Conservation (phyloP, 768 basidiomycete genomes). For the Paxillus involutus region DNA sequence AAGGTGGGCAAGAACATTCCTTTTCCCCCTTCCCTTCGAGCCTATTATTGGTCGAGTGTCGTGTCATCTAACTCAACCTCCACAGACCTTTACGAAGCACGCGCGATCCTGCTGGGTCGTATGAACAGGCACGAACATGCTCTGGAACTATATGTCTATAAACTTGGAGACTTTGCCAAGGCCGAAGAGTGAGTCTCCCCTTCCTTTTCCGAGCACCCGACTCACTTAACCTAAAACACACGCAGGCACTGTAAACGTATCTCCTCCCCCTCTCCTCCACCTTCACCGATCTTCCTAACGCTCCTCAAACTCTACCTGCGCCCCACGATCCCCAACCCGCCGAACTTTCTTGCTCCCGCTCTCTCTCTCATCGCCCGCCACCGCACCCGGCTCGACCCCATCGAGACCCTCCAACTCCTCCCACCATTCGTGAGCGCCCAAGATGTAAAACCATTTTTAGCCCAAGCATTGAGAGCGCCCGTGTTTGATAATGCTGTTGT, state of each 20-base stretch:
- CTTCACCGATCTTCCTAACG: constrained; percentile 72
- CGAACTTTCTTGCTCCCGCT: constrained; percentile 75
- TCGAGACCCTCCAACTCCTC: constrained; percentile 80
- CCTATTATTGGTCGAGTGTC: not conserved
- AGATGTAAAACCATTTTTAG: constrained; percentile 76
- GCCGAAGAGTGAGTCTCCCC: constrained; percentile 78
- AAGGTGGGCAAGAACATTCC: constrained; percentile 49
- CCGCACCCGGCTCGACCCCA: constrained; percentile 75
- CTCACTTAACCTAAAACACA: not conserved
- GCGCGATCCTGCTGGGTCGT: constrained; percentile 87
- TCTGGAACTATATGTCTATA: constrained; percentile 92
- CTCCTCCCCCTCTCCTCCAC: constrained; percentile 54
- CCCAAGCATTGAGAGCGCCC: constrained; percentile 65
- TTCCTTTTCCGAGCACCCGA: not conserved
- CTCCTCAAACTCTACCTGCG: constrained; percentile 87
- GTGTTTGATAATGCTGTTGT: constrained; percentile 70
- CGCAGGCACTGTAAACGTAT: constrained; percentile 93
- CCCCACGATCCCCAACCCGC: constrained; percentile 51
- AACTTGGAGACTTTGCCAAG: constrained; percentile 76
- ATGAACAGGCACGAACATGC: constrained; percentile 92
- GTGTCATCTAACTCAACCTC: not conserved
- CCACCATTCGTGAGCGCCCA: constrained; percentile 88
- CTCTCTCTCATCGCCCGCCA: constrained; percentile 87
- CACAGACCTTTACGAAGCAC: constrained; percentile 84
- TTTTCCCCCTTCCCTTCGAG: not conserved